phyloP scores from a whole-genome alignment of 2,329 filamentous ascomycete genomes.

The Monilinia polystroma region DNA sequence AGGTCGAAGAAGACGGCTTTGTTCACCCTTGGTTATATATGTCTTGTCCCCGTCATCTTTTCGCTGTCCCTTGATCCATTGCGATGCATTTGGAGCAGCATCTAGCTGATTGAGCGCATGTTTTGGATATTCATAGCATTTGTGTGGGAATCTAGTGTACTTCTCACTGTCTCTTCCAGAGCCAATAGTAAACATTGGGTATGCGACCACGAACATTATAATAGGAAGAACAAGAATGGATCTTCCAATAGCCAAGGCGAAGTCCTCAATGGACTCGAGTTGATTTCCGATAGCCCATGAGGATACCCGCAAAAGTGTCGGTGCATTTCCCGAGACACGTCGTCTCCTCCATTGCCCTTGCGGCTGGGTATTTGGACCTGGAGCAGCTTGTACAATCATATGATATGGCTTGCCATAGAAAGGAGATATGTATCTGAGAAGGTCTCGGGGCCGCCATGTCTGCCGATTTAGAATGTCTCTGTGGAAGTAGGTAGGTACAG shows the following conservation, averaged over 20 bases:
- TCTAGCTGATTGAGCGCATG: conserved; percentile 23
- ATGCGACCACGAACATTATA: conserved; percentile 16
- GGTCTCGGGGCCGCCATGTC: conserved; percentile 24
- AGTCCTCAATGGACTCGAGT: not conserved
- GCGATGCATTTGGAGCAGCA: conserved; percentile 15
- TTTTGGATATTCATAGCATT: conserved; percentile 25
- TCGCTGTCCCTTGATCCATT: not conserved
- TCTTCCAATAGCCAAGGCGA: conserved; percentile 15
- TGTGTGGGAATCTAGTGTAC: conserved; percentile 18
- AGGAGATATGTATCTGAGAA: conserved; percentile 24
- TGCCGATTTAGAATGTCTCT: conserved; percentile 21
- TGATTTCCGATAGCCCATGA: conserved; percentile 23
- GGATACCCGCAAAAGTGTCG: conserved; percentile 20
- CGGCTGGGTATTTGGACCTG: conserved; percentile 12
- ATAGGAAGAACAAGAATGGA: conserved; percentile 22
- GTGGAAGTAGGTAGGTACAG: conserved; percentile 18
- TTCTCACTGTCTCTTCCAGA: not conserved
- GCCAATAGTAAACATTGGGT: conserved; percentile 12
- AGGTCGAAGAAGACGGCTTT: conserved; percentile 22
- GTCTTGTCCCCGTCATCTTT: conserved; percentile 17
- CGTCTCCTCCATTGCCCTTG: conserved; percentile 22
- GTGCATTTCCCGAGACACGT: conserved; percentile 18
- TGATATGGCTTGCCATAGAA: conserved; percentile 23
- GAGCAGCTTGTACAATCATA: conserved; percentile 23
- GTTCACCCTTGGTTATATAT: conserved; percentile 17